phyloP scores from a whole-genome alignment of 805 yeast genomes.

The Torulaspora maleeae region DNA sequence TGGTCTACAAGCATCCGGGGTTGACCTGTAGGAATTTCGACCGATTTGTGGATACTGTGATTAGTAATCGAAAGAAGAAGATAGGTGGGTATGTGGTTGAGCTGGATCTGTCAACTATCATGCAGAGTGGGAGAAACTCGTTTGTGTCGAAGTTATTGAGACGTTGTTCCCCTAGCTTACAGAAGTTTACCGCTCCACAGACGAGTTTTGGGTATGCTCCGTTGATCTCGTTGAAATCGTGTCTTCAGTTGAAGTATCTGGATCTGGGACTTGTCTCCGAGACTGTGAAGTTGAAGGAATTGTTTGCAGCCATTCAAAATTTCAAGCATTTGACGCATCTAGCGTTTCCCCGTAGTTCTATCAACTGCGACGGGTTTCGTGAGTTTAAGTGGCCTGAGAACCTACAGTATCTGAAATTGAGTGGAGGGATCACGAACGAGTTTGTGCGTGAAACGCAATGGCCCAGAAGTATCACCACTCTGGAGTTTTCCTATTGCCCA shows the following conservation, averaged over 20 bases:
- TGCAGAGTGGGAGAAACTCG: constrained; percentile 90
- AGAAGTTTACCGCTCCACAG: constrained; percentile 83
- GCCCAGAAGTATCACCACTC: constrained; percentile 62
- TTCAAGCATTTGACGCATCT: constrained; percentile 63
- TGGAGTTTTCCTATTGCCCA: constrained; percentile 89
- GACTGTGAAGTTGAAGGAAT: constrained; percentile 74
- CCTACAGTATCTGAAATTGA: constrained; percentile 63
- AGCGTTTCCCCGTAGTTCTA: constrained; percentile 85
- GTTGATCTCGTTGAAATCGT: constrained; percentile 68
- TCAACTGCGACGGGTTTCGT: constrained; percentile 53
- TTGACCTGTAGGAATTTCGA: constrained; percentile 65
- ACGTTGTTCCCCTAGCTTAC: constrained; percentile 62
- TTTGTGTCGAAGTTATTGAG: constrained; percentile 77
- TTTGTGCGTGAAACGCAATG: constrained; percentile 67
- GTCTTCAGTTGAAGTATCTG: constrained; percentile 56
- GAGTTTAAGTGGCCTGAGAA: constrained; percentile 70
- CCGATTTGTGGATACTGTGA: constrained; percentile 65
- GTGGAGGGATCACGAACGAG: constrained; percentile 86
- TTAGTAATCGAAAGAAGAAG: constrained; percentile 44
- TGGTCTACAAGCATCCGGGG: constrained; percentile 59
- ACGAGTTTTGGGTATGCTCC: constrained; percentile 93
- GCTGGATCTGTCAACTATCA: constrained; percentile 71
- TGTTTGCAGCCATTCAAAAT: constrained; percentile 67
- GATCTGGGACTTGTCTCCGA: constrained; percentile 87
- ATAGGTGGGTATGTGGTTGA: constrained; percentile 55